Conservation (phyloP, 768 basidiomycete genomes). For the Panaeolus cyanescens region DNA sequence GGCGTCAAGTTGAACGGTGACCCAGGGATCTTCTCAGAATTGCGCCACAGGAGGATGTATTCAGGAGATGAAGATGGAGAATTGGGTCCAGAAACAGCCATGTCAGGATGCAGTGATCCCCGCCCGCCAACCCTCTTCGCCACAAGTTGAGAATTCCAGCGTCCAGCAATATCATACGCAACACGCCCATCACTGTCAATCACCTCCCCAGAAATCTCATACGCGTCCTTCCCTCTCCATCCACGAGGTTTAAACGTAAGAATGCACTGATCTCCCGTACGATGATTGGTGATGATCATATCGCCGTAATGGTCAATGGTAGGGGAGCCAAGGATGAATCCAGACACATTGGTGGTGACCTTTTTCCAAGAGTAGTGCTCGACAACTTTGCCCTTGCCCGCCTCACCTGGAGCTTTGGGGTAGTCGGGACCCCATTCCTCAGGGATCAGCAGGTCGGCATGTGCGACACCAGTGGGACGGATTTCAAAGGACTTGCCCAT, state of each 20-base stretch:
- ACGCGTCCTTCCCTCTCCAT: slow-evolving; percentile 91
- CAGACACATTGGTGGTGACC: slow-evolving; percentile 87
- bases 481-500: slow-evolving; percentile 98
- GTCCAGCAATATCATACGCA: slow-evolving; percentile 88
- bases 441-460: slow-evolving; percentile 80
- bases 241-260: slow-evolving; percentile 96
- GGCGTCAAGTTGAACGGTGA: slow-evolving; percentile 96
- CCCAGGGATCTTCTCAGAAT: slow-evolving; percentile 74
- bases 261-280: slow-evolving; percentile 84
- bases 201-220: slow-evolving; percentile 89
- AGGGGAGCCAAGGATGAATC: slow-evolving; percentile 89
- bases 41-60: slow-evolving; percentile 90
- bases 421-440: slow-evolving; percentile 62
- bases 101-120: slow-evolving; percentile 69
- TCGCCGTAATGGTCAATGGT: slow-evolving; percentile 94
- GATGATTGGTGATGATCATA: slow-evolving; percentile 89
- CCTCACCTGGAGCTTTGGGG: slow-evolving; percentile 51
- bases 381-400: slow-evolving; percentile 55
- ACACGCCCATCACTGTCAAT: slow-evolving; percentile 62
- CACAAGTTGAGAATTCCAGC: slow-evolving; percentile 95
- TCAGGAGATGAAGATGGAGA: slow-evolving; percentile 55
- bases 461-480: slow-evolving; percentile 91
- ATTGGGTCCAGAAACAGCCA: slow-evolving; percentile 48
- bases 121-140: slow-evolving; percentile 69
- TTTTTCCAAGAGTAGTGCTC: slow-evolving; percentile 98